phyloP scores from a whole-genome alignment of 2,329 filamentous ascomycete species.

The Escovopsis sp. region DNA sequence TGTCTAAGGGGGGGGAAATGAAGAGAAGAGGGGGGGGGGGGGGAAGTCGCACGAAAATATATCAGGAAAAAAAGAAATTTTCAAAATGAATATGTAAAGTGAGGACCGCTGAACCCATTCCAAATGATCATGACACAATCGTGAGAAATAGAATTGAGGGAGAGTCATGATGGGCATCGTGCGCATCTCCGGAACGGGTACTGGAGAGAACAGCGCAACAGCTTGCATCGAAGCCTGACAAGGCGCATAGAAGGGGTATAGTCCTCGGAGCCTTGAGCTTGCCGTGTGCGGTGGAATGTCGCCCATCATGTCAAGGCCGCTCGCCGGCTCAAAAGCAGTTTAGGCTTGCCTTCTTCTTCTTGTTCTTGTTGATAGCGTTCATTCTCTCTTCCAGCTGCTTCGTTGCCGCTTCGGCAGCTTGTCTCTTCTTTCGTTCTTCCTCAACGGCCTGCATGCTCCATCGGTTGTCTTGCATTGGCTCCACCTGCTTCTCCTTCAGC shows the following conservation, averaged over 20 bases:
- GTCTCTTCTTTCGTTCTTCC: slow-evolving; percentile 85
- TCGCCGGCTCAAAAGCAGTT: slow-evolving; percentile 73
- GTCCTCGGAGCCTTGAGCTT: slow-evolving; percentile 3
- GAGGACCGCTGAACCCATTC: neutral
- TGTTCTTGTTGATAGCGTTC: slow-evolving; percentile 73
- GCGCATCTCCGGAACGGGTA: neutral
- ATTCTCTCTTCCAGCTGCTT: slow-evolving; percentile 89
- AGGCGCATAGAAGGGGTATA: slow-evolving; percentile 6
- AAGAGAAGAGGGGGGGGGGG: too few species aligned
- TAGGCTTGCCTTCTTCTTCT: slow-evolving; percentile 89
- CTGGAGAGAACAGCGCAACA: neutral
- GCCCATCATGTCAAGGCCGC: too few species aligned
- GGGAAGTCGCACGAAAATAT: too few species aligned
- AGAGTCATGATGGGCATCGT: neutral
- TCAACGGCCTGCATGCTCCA: slow-evolving; percentile 82
- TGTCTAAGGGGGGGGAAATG: too few species aligned
- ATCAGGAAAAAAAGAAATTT: too few species aligned
- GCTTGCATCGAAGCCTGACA: slow-evolving; percentile 1
- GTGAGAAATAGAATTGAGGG: neutral
- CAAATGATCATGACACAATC: slow-evolving; percentile 5
- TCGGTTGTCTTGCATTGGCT: slow-evolving; percentile 38
- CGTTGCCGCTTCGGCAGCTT: slow-evolving; percentile 77
- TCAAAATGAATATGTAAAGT: neutral
- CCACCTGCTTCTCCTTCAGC: slow-evolving; percentile 36
- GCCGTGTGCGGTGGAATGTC: neutral